phyloP scores from a whole-genome alignment of 1,284 basidiomycete species.

The Rhodotorula sp. region DNA sequence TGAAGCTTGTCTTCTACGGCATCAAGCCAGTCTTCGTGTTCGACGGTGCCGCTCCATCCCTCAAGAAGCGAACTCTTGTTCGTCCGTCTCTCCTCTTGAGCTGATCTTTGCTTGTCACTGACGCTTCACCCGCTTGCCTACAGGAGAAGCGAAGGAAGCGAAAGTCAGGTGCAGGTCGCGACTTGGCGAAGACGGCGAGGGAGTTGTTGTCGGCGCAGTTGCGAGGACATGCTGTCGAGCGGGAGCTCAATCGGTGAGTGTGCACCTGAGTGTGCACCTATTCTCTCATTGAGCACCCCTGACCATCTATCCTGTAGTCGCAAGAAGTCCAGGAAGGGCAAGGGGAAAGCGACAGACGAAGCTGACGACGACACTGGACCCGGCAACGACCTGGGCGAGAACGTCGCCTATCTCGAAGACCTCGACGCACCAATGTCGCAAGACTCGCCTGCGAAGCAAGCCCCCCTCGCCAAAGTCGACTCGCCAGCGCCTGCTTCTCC shows the following conservation, averaged over 20 bases:
- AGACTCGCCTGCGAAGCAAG: no score
- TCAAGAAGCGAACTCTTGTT: slow-evolving; percentile 86
- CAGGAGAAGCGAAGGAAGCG: slow-evolving; percentile 81
- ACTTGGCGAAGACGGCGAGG: slow-evolving; percentile 77
- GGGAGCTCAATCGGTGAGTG: slow-evolving; percentile 60
- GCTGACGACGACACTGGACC: slow-evolving; percentile 14
- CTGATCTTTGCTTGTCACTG: no score
- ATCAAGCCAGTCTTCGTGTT: slow-evolving; percentile 98
- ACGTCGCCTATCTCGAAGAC: slow-evolving; percentile 82
- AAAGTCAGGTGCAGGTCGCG: slow-evolving; percentile 80
- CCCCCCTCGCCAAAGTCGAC: slow-evolving; percentile 38
- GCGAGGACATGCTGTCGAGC: slow-evolving; percentile 76
- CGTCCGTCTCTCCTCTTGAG: slow-evolving; percentile 48
- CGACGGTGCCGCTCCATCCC: slow-evolving; percentile 83
- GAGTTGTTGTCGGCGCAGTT: slow-evolving; percentile 90
- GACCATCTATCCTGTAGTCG: neutral
- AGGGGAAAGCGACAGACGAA: neutral
- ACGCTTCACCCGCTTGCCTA: no score
- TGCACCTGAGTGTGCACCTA: no score
- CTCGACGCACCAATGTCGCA: slow-evolving; percentile 55
- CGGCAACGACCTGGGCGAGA: slow-evolving; percentile 58
- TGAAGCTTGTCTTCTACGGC: slow-evolving; percentile 92
- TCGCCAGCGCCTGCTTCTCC: slow-evolving; percentile 15
- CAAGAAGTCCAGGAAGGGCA: neutral
- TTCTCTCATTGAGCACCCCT: no score